Evolutionary conservation across 352 stramenopile genomes (phyloP).

Genomic region (Phytopythium boreale): DNA sequence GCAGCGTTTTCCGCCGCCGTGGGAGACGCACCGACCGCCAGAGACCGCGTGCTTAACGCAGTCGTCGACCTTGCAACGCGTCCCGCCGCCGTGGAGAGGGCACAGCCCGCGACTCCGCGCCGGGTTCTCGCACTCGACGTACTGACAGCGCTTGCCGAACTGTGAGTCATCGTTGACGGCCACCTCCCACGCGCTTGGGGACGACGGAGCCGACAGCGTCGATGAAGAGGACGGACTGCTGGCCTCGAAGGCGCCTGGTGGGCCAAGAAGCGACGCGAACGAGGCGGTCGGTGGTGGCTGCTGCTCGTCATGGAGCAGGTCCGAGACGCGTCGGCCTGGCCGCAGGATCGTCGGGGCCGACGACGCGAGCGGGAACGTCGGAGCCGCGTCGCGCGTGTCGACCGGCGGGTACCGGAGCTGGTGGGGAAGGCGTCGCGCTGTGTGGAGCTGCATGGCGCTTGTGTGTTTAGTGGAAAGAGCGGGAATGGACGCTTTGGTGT

Average conservation of each 20-base stretch:
- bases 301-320: neutral
- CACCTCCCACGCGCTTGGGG: neutral
- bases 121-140: conserved; percentile 62
- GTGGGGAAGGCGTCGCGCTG: too few relatives aligned
- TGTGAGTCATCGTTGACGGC: neutral
- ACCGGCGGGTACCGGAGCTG: too few relatives aligned
- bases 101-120: conserved; percentile 78
- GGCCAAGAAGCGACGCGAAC: neutral
- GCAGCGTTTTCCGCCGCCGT: conserved; percentile 61
- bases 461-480: neutral
- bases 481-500: neutral
- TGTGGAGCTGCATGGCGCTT: neutral
- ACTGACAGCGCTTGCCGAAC: conserved; percentile 32
- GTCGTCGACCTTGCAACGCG: conserved; percentile 42
- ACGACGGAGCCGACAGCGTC: neutral
- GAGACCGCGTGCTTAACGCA: conserved; percentile 74
- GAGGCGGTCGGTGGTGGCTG: neutral
- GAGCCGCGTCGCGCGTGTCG: neutral
- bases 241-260: too few relatives aligned
- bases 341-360: neutral
- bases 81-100: conserved; percentile 79
- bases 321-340: neutral
- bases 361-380: neutral
- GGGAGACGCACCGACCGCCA: conserved; percentile 55
- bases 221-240: neutral